phyloP scores from a whole-genome alignment of 2,329 filamentous ascomycete genomes.

The Blastomyces emzantsi region DNA sequence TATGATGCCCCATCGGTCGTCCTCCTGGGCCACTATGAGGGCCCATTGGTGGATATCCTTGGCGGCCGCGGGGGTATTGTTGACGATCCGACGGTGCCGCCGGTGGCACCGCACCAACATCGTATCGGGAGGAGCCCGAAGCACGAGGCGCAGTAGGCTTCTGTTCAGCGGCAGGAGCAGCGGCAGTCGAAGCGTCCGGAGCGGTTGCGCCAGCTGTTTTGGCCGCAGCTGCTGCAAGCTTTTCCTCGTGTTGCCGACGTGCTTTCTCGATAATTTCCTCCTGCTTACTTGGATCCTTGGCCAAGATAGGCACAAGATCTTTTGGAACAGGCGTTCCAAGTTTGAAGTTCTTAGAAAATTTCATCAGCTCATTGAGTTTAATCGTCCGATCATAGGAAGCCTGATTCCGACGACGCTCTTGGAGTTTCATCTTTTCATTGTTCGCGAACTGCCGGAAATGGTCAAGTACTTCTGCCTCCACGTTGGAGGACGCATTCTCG shows the following conservation, averaged over 20 bases:
- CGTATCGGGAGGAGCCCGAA: conserved; percentile 41
- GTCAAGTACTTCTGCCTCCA: conserved; percentile 52
- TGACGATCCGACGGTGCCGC: conserved; percentile 38
- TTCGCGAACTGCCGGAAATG: conserved; percentile 58
- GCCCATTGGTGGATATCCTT: conserved; percentile 39
- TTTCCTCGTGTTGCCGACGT: conserved; percentile 59
- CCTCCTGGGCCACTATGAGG: conserved; percentile 36
- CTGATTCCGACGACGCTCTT: conserved; percentile 48
- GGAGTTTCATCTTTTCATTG: conserved; percentile 51
- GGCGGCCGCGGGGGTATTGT: conserved; percentile 39
- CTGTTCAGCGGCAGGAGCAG: conserved; percentile 39
- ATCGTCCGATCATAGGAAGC: conserved; percentile 70
- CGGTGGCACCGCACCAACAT: conserved; percentile 30
- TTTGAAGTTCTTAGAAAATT: conserved; percentile 91
- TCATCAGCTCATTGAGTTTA: conserved; percentile 89
- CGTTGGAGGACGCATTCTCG: conserved; percentile 50
- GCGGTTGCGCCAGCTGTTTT: conserved; percentile 13
- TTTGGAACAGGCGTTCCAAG: conserved; percentile 83
- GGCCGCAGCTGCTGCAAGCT: conserved; percentile 26
- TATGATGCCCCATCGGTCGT: conserved; percentile 35
- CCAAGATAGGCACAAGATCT: conserved; percentile 88
- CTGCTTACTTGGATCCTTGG: conserved; percentile 93
- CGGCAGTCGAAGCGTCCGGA: conserved; percentile 14
- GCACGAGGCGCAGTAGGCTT: conserved; percentile 42
- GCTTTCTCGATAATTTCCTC: conserved; percentile 86